Conservation (phyloP, 495 filamentous ascomycete species). For the Cercophora samala region DNA sequence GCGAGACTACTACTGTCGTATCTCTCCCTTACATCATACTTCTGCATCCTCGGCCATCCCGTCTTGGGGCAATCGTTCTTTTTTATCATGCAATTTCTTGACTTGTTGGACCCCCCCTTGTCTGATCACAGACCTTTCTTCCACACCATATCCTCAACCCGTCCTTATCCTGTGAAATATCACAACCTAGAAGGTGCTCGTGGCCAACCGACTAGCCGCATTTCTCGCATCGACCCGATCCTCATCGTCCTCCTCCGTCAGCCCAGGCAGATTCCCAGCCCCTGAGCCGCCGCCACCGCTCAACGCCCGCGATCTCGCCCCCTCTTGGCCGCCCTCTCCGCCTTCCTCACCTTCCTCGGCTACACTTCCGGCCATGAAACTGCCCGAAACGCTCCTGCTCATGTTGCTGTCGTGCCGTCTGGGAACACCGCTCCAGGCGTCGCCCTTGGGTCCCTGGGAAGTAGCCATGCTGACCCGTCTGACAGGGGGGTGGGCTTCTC, state of each 20-base stretch:
- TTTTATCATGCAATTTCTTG: not conserved
- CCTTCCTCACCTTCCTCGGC: slow-evolving; percentile 46
- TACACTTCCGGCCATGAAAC: slow-evolving; percentile 49
- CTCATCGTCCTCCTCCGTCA: slow-evolving; percentile 85
- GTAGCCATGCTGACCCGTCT: slow-evolving; percentile 74
- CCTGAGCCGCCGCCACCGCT: slow-evolving; percentile 53
- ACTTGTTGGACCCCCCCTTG: not conserved
- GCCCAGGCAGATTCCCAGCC: slow-evolving; percentile 46
- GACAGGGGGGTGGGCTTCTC: slow-evolving; percentile 75
- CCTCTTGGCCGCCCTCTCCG: slow-evolving; percentile 24
- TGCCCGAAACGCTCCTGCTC: slow-evolving; percentile 72
- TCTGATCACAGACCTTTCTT: not conserved
- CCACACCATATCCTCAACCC: not conserved
- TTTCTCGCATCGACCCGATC: slow-evolving; percentile 93
- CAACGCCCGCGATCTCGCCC: slow-evolving; percentile 48
- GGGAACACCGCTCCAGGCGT: slow-evolving; percentile 94
- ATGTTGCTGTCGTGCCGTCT: slow-evolving; percentile 71
- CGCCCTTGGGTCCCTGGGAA: slow-evolving; percentile 90
- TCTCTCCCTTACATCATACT: slow-evolving; percentile 1
- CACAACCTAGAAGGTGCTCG: slow-evolving; percentile 73
- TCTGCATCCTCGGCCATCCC: not conserved
- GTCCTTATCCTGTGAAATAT: not conserved
- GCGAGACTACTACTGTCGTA: not conserved
- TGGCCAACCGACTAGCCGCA: slow-evolving; percentile 87
- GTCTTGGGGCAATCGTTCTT: not conserved